These are phyloP conservation scores for Verticillium klebahnii DNA, from an alignment of 2,329 filamentous ascomycete species.

Conservation along the genomic window DNA sequence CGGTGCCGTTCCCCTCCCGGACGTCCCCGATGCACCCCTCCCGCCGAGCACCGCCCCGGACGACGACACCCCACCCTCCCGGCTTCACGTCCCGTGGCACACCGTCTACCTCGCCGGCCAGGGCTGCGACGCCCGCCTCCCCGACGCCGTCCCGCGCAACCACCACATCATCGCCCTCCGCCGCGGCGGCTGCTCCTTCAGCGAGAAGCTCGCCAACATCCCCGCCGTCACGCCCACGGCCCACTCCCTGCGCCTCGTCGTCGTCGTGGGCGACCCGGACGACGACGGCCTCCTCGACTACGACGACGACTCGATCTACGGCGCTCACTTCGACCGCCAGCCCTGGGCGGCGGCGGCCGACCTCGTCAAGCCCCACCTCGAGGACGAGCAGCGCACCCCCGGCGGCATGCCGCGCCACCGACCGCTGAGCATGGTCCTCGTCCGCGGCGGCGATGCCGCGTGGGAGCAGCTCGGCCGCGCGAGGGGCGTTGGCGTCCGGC, in stretches of 20 bases:
- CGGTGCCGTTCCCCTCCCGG: conserved; percentile 66
- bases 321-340: conserved; percentile 9
- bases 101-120: conserved; percentile 67
- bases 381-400: conserved; percentile 67
- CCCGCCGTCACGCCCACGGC: conserved; percentile 64
- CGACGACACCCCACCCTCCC: conserved; percentile 14
- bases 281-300: conserved; percentile 25
- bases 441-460: conserved; percentile 61
- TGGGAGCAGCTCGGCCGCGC: conserved; percentile 60
- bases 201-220: conserved; percentile 78
- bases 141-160: conserved; percentile 43
- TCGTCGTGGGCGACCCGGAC: conserved; percentile 59
- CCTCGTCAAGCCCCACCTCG: conserved; percentile 62
- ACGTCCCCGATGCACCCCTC: conserved; percentile 52
- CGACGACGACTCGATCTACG: conserved; percentile 22
- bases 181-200: conserved; percentile 81
- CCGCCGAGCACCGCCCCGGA: conserved; percentile 18
- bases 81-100: conserved; percentile 58
- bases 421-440: conserved; percentile 78
- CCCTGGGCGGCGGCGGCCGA: conserved; percentile 18
- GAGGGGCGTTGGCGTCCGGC: conserved; percentile 67
- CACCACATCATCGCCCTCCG: conserved; percentile 79
- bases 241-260: conserved; percentile 68
- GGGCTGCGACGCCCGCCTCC: conserved; percentile 57
- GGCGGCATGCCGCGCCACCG: conserved; percentile 64